Conservation (phyloP, 2,329 filamentous ascomycete genomes). For the Aspergillus sp. region DNA sequence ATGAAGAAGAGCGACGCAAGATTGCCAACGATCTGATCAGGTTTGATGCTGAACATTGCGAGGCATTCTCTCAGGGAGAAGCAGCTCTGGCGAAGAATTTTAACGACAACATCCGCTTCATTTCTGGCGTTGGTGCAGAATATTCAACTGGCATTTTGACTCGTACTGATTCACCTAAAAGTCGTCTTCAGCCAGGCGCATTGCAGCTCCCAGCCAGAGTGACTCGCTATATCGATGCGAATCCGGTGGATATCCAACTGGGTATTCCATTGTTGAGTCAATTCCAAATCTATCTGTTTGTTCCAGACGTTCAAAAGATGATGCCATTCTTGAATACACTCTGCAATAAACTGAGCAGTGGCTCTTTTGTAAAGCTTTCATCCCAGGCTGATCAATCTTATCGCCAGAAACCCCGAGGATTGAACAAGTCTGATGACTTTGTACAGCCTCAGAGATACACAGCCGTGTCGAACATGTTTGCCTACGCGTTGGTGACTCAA, state of each 20-base stretch:
- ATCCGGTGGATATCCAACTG: conserved; percentile 71
- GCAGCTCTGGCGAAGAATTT: conserved; percentile 64
- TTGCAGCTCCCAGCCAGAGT: conserved; percentile 64
- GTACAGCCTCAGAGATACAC: conserved; percentile 65
- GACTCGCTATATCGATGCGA: conserved; percentile 70
- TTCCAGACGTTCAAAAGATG: conserved; percentile 55
- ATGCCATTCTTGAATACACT: conserved; percentile 57
- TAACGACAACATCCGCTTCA: conserved; percentile 66
- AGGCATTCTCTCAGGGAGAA: conserved; percentile 56
- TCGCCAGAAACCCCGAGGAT: conserved; percentile 51
- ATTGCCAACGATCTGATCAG: conserved; percentile 27
- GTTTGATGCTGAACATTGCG: conserved; percentile 41
- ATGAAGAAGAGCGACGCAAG: conserved; percentile 26
- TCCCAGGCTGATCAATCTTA: conserved; percentile 60
- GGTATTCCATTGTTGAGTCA: conserved; percentile 75
- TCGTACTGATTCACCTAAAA: conserved; percentile 37
- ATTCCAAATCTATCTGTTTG: conserved; percentile 70
- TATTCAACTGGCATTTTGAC: conserved; percentile 64
- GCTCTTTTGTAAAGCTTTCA: conserved; percentile 56
- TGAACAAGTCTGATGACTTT: conserved; percentile 61
- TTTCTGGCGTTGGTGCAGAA: conserved; percentile 65
- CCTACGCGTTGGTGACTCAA: conserved; percentile 63
- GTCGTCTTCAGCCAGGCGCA: conserved; percentile 32
- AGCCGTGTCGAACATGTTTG: conserved; percentile 63
- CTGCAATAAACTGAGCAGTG: conserved; percentile 49